Base-by-base conservation (phyloP, 2,329 filamentous ascomycete species). In the Colletotrichum zoysiae region DNA sequence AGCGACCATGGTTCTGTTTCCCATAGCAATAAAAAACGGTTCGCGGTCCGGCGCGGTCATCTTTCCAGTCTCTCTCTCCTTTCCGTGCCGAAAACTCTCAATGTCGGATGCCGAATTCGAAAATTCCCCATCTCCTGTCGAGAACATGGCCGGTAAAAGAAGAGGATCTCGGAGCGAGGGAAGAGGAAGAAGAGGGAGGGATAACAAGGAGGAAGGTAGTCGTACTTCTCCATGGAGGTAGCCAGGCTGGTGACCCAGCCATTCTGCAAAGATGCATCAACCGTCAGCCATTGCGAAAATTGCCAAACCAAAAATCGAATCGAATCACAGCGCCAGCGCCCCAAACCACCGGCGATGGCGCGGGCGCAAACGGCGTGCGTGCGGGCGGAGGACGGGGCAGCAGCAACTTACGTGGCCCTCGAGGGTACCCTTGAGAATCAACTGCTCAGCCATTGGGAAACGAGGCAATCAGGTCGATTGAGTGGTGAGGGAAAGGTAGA, bases 211-310 rank as follows among this genome's bases (percentile, higher is more conserved):
- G n/a, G n/a, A n/a, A n/a, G 46, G 20, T 18, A 20, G 71, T 79
- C 92, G 84, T 92, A 97, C 94, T 98, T 98, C 93, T 98, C 95
- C 88, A 98, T 93, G 81, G 95, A 98, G 85, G 95, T 98, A 81
- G 95, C 95, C 87, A 98, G 90, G 88, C 91, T 95, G 87, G 95
- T 98, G 88, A 98, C 95, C 95, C 95, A 98, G 91, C 95, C 95
- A 90, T 93, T 96, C 88, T 90, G 79, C 76, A 77, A 62, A 61
- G 72, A 66, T 2, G 51, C 65, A 70, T 65, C 67, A 72, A 57
- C 46, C 35, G 74, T 76, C 71, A 76, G 75, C 67, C 56, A 63
- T 38, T 44, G 56, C 30, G 57, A 61, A 40, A n/a, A 42, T 58
- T 56, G 48, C 68, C 62, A 40, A 66, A 11, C 35, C 35, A 65